These are phyloP conservation scores for Berberis thunbergii DNA, from an alignment of 164 flowering plant species.

Conservation along the genomic window DNA sequence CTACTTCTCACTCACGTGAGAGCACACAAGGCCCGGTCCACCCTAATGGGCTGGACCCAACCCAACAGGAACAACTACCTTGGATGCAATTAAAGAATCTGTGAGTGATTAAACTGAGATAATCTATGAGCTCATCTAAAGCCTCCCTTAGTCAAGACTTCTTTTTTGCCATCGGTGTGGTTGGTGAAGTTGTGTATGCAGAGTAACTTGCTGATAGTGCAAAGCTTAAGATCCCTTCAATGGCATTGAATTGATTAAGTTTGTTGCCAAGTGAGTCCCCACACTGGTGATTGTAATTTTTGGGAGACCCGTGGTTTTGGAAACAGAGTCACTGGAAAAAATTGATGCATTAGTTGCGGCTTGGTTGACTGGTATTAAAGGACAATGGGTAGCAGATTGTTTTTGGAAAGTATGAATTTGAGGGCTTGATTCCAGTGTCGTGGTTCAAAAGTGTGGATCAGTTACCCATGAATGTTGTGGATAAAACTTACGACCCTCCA, in stretches of 20 bases:
- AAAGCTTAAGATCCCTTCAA: conserved; percentile 49
- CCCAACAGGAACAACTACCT: conserved; percentile 52
- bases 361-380: conserved; percentile 88
- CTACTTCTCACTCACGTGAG: too few species aligned
- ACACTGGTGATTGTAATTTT: conserved; percentile 62
- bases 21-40: too few species aligned
- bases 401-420: conserved; percentile 67
- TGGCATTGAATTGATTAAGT: conserved; percentile 38
- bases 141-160: conserved; percentile 40
- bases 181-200: conserved; percentile 74
- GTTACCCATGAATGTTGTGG: conserved; percentile 49
- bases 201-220: conserved; percentile 60
- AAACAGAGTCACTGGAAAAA: conserved; percentile 48
- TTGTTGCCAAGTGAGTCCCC: conserved; percentile 50
- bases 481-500: conserved; percentile 46
- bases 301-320: conserved; percentile 68
- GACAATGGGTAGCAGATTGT: conserved; percentile 58
- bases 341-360: conserved; percentile 69
- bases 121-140: conserved; percentile 49
- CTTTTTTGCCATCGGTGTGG: conserved; percentile 67
- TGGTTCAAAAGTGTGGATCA: conserved; percentile 68
- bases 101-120: conserved; percentile 52
- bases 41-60: too few species aligned
- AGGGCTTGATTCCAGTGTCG: conserved; percentile 54
- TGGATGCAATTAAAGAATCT: conserved; percentile 56